phyloP scores from a whole-genome alignment of 441 rosid species.

The Aquilaria agallochum region DNA sequence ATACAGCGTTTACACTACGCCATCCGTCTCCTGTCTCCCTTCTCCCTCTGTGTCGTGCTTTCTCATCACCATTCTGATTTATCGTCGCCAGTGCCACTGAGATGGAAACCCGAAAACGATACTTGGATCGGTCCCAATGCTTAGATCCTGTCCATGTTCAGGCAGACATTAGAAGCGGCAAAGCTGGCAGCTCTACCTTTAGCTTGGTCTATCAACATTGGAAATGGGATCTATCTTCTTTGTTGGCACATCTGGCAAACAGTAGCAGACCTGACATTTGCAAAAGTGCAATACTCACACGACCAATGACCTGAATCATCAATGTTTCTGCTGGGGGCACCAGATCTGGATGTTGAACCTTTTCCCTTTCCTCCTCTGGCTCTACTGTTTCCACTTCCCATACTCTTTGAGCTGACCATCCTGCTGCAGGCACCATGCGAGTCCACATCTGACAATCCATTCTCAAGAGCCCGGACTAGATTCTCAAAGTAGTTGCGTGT shows the following conservation, averaged over 20 bases:
- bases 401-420: constrained; percentile 53
- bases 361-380: constrained; percentile 59
- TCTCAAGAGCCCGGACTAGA: constrained; percentile 69
- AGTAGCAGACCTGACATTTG: constrained; percentile 50
- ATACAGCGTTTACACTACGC: constrained; percentile 56
- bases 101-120: constrained; percentile 6
- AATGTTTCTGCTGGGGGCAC: constrained; percentile 40
- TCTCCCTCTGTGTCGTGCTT: constrained; percentile 46
- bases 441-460: constrained; percentile 69
- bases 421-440: constrained; percentile 40
- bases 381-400: constrained; percentile 50
- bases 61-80: constrained; percentile 80
- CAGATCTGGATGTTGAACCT: constrained; percentile 61
- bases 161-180: constrained; percentile 9
- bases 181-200: constrained; percentile 1
- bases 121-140: constrained; percentile 5
- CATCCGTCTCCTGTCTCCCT: constrained; percentile 50
- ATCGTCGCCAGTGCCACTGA: constrained; percentile 27
- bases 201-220: neutral
- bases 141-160: neutral
- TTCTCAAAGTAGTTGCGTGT: constrained; percentile 80
- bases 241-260: constrained; percentile 82
- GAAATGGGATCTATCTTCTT: constrained; percentile 27
- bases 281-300: constrained; percentile 86
- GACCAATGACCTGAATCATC: constrained; percentile 74